Evolutionary conservation across 2,329 filamentous ascomycete species (phyloP).

Genomic region (Fusarium sp.): DNA sequence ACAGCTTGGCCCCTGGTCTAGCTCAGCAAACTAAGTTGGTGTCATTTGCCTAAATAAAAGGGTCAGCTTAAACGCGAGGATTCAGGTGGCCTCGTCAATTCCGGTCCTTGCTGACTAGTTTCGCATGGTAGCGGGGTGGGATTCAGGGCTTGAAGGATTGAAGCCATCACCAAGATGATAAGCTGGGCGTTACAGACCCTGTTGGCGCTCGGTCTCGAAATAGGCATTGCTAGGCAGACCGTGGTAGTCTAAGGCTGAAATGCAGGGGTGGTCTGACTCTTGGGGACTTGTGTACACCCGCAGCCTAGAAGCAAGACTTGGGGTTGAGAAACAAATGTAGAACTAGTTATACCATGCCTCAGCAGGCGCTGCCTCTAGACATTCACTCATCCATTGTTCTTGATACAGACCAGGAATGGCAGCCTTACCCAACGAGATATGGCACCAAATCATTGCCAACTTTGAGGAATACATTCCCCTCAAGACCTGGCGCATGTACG

Average conservation of each 20-base stretch:
- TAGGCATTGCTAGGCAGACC: background rate
- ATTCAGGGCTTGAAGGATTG: background rate
- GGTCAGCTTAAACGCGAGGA: background rate
- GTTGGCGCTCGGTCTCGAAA: background rate
- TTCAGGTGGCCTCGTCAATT: background rate
- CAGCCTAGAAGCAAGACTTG: background rate
- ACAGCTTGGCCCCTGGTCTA: no score
- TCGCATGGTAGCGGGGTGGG: background rate
- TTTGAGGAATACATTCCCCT: slow-evolving; percentile 3
- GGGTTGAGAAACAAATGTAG: background rate
- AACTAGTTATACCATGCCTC: background rate
- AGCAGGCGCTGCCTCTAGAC: background rate
- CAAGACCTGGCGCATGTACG: slow-evolving; percentile 12
- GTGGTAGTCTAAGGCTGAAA: background rate
- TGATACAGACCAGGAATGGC: background rate
- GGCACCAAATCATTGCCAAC: background rate
- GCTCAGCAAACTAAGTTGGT: no score
- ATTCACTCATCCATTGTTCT: no score
- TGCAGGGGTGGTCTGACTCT: no score
- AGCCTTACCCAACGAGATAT: background rate
- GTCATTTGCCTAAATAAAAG: background rate
- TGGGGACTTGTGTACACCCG: background rate
- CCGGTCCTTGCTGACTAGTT: background rate
- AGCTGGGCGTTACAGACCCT: background rate
- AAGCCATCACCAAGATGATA: no score